These are phyloP conservation scores for Senna tora DNA, from an alignment of 306 rosid genomes.

Conservation along the genomic window DNA sequence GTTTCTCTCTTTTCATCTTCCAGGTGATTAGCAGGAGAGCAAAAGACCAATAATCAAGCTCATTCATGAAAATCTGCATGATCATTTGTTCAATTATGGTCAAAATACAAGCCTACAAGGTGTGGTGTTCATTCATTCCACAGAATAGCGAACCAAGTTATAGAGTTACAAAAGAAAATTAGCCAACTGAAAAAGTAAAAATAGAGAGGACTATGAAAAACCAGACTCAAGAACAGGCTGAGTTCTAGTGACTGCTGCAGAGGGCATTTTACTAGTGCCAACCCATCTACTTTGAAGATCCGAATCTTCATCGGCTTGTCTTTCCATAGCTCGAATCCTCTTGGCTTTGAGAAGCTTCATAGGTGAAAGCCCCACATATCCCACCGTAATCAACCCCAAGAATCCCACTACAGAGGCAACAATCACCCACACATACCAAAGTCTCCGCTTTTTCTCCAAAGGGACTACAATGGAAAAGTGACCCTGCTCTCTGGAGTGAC, in stretches of 20 bases:
- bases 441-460: conserved; percentile 40
- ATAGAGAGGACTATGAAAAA: conserved; percentile 33
- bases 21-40: neutral
- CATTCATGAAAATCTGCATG: conserved; percentile 10
- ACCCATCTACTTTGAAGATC: conserved; percentile 78
- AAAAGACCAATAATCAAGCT: neutral
- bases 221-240: conserved; percentile 66
- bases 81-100: conserved; percentile 32
- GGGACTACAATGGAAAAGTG: conserved; percentile 67
- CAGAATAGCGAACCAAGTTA: conserved; percentile 21
- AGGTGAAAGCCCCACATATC: conserved; percentile 53
- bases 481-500: conserved; percentile 61
- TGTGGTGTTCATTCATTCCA: conserved; percentile 30
- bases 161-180: conserved; percentile 16
- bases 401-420: conserved; percentile 64
- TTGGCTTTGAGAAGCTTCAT: conserved; percentile 53
- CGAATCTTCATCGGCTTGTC: conserved; percentile 69
- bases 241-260: conserved; percentile 77
- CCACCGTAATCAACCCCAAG: conserved; percentile 40
- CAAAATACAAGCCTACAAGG: conserved; percentile 9
- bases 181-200: conserved; percentile 7
- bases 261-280: conserved; percentile 73
- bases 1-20: no score
- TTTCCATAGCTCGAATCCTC: conserved; percentile 71
- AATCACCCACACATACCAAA: conserved; percentile 58